A percentile compares a stretch with the other conserved stretches of the same genome.
Conservation (phyloP, 1,284 basidiomycete genomes). For the Uromyces viciae-fabae region DNA sequence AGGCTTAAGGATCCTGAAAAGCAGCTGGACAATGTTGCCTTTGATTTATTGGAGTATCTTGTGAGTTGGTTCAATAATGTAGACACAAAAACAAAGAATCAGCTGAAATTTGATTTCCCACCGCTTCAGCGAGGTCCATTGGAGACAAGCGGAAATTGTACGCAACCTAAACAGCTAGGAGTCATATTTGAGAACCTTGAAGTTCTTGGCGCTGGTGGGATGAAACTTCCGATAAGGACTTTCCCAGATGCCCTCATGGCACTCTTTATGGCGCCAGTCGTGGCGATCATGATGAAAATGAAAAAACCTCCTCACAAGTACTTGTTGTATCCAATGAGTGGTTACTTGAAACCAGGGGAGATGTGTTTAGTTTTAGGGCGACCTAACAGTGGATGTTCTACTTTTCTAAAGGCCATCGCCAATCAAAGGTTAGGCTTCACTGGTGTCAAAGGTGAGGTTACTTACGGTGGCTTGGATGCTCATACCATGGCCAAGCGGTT, state of each 20-base stretch:
- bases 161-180: conserved; percentile 71
- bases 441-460: conserved; percentile 62
- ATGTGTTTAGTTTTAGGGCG: conserved; percentile 62
- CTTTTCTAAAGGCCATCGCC: conserved; percentile 55
- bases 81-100: no score
- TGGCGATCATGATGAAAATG: conserved; percentile 52
- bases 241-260: conserved; percentile 63
- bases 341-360: conserved; percentile 67
- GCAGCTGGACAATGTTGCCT: conserved; percentile 8
- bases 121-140: conserved; percentile 60
- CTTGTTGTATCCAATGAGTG: conserved; percentile 63
- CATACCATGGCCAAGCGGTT: conserved; percentile 26
- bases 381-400: conserved; percentile 58
- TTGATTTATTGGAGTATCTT: conserved; percentile 26
- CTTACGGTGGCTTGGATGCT: conserved; percentile 64
- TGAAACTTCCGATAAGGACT: conserved; percentile 51
- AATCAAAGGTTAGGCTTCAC: conserved; percentile 54
- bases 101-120: background rate
- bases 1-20: conserved; percentile 4
- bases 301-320: conserved; percentile 50
- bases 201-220: conserved; percentile 69
- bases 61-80: no score
- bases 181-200: conserved; percentile 72
- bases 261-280: conserved; percentile 63
- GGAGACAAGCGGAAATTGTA: conserved; percentile 67